Evolutionary conservation across 129 eudicot species (phyloP).

Genomic region (Calendula officinalis): DNA sequence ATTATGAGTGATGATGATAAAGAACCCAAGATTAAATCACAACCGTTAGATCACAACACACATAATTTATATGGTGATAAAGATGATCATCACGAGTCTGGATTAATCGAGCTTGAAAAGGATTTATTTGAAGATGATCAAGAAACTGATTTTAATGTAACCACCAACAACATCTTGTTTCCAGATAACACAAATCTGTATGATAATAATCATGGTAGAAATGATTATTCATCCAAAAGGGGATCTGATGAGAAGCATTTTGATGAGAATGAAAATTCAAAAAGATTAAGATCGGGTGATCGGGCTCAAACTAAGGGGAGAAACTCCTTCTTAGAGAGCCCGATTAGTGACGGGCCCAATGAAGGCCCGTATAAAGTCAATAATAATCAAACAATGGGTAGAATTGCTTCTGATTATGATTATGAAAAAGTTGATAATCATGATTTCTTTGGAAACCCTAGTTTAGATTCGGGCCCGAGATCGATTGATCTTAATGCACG

Average conservation of each 20-base stretch:
- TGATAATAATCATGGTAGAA: conserved; percentile 22
- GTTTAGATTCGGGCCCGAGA: conserved; percentile 46
- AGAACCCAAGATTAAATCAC: conserved; percentile 49
- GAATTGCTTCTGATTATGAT: conserved; percentile 38
- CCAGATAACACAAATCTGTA: conserved; percentile 34
- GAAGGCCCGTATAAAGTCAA: conserved; percentile 34
- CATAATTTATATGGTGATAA: conserved; percentile 42
- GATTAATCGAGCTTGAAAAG: conserved; percentile 54
- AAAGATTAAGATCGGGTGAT: conserved; percentile 51
- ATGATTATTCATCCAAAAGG: conserved; percentile 50
- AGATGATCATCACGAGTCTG: conserved; percentile 50
- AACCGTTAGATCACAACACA: conserved; percentile 36
- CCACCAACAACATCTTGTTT: conserved; percentile 16
- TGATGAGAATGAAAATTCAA: conserved; percentile 44
- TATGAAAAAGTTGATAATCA: conserved; percentile 34
- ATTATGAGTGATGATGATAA: conserved; percentile 91
- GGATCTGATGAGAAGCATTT: conserved; percentile 39
- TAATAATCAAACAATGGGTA: conserved; percentile 21
- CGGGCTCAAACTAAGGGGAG: conserved; percentile 37
- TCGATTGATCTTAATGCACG: conserved; percentile 41
- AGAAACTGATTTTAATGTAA: conserved; percentile 36
- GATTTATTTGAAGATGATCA: conserved; percentile 47
- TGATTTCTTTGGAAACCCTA: conserved; percentile 33
- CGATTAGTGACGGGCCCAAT: conserved; percentile 38
- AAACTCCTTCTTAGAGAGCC: conserved; percentile 34